Evolutionary conservation across 176 grass and related monocot genomes (phyloP), one percentile per base, ranked within the genome.

Genomic region (Saccharum officinarum): DNA sequence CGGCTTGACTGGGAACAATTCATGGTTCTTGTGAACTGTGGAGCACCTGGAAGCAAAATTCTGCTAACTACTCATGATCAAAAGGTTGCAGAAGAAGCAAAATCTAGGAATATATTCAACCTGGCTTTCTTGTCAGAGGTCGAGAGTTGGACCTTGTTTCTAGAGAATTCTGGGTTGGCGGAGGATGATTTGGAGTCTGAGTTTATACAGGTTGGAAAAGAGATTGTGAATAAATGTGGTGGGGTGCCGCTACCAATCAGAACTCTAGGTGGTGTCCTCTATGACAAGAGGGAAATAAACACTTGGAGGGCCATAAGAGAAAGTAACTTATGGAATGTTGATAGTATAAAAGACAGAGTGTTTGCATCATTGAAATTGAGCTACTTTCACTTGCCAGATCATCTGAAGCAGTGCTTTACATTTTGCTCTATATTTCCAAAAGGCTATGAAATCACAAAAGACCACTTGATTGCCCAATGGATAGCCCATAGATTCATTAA

Each of bases 181-280:
- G 61, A 37, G 18, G 30, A 26, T 12, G 79, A 45, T 63, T 63
- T 63, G 7, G 3, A 17, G 2, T 41, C 9, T 8, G 3, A 30
- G 34, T 16, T 69, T 3, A 23, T 42, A 14, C 28, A 42, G n/a
- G 40, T 82, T 23, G 86, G 78, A 20, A 77, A 77, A 33, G 79
- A 88, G 15, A 60, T 83, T 45, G 16, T 88, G 31, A 70, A 77
- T 4, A 88, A 83, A 20, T 83, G 79, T 61, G 71, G 79, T 7
- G 86, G 80, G 18, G 46, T 88, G 54, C 86, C 86, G 1, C 40
- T 88, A 39, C 72, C 79, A 7, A 41, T 75, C 0, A 88, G 82
- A 16, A 38, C 47, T 49, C 79, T 88, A 7, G 86, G 79, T 18
- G 38, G 79, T 88, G 36, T 37, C 31, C 16, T 82, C 23, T 10